Evolutionary conservation across 768 basidiomycete species (phyloP), one percentile per base, ranked within the genome.

Genomic region (Phylloporus rhodoxanthus): DNA sequence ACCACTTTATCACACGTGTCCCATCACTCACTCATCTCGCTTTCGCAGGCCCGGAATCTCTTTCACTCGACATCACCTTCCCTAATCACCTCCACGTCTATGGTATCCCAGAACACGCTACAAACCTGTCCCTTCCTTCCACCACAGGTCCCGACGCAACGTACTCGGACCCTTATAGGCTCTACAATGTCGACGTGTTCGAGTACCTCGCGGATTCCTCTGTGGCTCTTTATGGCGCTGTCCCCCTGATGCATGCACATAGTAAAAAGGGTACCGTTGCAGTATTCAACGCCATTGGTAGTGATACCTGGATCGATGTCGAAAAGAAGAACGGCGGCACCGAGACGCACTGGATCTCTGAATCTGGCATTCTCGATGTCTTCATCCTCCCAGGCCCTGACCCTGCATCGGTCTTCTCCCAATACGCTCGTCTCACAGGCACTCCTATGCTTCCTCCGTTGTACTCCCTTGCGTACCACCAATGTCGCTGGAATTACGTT

Each of bases 401-500:
- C 0, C 84, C 91, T 9, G 71, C 77, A 8, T 84, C 88, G 3
- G 74, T 97, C 28, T 93, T 97, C 68, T 76, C 73, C 40, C 91
- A 97, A 64, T 97, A 95, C 63, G 76, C 90, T 0, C 69, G 73
- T 17, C 76, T 98, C 47, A 96, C 94, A 0, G 96, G 96, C 1
- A 79, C 86, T 0, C 80, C 89, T 0, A 83, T 85, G 4, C 75
- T 99, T n/a, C 96, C 96, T 0, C 84, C 91, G 8, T 79, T 88
- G 17, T 97, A 90, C 82, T 82, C 91, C 23, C 75, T 97, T 50
- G 96, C 84, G 0, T 95, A 99, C 62, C 96, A 98, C 68, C 96
- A 98, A 65, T 98, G 95, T 66, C 76, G 96, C 30, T 98, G 96
- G 96, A 98, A 99, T 65, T 98, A 99, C 62, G 76, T 95, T 55